A percentile compares a stretch with the other conserved stretches of the same genome.
These are phyloP conservation scores for Annulohypoxylon nitens DNA, from an alignment of 495 filamentous ascomycete genomes.

Conservation along the genomic window DNA sequence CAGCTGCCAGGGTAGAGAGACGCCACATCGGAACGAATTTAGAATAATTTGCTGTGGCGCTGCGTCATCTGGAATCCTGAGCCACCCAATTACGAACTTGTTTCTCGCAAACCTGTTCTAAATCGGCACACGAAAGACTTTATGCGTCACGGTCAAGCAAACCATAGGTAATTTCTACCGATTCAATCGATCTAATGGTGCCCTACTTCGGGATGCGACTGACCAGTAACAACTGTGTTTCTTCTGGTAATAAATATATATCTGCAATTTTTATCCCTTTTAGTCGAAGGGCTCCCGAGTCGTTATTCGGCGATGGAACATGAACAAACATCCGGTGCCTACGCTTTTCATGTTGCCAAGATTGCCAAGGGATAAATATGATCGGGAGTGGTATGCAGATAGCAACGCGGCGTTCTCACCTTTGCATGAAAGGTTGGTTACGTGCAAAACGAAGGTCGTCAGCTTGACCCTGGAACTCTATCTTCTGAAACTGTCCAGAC, in stretches of 20 bases:
- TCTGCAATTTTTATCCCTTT: neutral
- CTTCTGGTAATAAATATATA: neutral
- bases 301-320: neutral
- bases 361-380: neutral
- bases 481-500: conserved; percentile 17
- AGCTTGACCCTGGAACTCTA: neutral
- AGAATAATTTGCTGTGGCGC: conserved; percentile 20
- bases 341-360: neutral
- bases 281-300: too few species aligned
- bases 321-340: neutral
- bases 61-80: conserved; percentile 27
- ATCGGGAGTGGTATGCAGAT: neutral
- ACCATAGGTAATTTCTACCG: neutral
- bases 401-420: neutral
- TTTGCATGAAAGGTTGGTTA: conserved; percentile 10
- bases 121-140: conserved; percentile 9
- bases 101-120: conserved; percentile 2
- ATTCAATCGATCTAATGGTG: neutral
- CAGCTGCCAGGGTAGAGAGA: neutral
- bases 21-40: conserved; percentile 30
- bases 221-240: neutral
- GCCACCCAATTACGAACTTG: conserved; percentile 34
- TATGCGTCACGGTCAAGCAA: conserved; percentile 2
- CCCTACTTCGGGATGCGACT: conserved; percentile 5
- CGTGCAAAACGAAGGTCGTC: conserved; percentile 13